A percentile compares a stretch with the other conserved stretches of the same genome.
Evolutionary conservation across 768 basidiomycete species (phyloP).

Genomic region (Kwoniella dendrophila): DNA sequence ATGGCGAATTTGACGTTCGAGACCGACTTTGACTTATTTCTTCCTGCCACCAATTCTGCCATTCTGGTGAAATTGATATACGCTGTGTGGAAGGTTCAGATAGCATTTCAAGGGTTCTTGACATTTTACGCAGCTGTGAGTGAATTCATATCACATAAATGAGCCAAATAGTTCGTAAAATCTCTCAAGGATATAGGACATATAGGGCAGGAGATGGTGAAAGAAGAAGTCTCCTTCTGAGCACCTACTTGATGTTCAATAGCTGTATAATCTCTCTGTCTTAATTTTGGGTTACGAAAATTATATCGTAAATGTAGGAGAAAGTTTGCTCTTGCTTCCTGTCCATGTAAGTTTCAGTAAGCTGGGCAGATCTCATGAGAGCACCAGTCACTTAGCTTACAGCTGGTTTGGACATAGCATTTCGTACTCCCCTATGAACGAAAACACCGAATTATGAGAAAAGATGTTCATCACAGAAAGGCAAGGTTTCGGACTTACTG

Average conservation of each 20-base stretch:
- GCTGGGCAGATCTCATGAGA: not conserved
- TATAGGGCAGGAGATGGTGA: too few relatives aligned
- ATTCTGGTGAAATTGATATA: constrained; percentile 41
- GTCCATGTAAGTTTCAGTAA: not conserved
- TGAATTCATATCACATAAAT: not conserved
- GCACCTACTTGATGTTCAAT: constrained; percentile 54
- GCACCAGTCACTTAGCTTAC: constrained; percentile 24
- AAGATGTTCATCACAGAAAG: not conserved
- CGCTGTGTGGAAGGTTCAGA: constrained; percentile 38
- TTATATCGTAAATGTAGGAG: constrained; percentile 51
- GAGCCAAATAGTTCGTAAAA: not conserved
- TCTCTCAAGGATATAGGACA: too few relatives aligned
- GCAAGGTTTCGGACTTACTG: constrained; percentile 41
- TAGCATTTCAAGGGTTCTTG: constrained; percentile 51
- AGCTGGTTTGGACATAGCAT: constrained; percentile 38
- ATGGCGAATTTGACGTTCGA: not conserved
- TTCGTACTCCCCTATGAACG: constrained; percentile 38
- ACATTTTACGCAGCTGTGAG: constrained; percentile 49
- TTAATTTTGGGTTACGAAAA: constrained; percentile 48
- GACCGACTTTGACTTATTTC: constrained; percentile 18
- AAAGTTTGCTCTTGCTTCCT: constrained; percentile 47
- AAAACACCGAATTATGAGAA: constrained; percentile 1
- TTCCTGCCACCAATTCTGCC: constrained; percentile 49
- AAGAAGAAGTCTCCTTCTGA: not conserved
- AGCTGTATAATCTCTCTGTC: constrained; percentile 49